Base-by-base conservation (phyloP, 106 monocot genomes). In the Chionographis japonica region DNA sequence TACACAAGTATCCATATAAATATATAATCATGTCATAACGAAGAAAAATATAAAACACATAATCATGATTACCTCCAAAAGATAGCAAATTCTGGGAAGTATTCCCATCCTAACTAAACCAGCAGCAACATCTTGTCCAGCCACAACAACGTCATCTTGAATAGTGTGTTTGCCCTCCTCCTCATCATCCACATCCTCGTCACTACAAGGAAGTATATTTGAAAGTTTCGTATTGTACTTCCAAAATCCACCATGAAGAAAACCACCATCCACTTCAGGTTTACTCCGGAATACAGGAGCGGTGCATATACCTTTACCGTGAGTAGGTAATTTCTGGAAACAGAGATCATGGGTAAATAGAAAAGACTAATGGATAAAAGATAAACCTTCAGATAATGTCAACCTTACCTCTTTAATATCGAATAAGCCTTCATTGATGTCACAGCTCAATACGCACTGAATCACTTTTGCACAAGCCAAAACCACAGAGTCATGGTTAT, bases 231-330 rank as follows among this genome's bases (percentile, higher is more conserved):
- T 79, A 61, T 72, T 98, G 75, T 93, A 98, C 64, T 98, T 98
- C 98, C 98, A 98, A 70, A 85, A 93, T 61, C 98, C 98, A 69
- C 92, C 90, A 60, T 75, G 84, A 83, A 98, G 80, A 83, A 87
- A 93, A 65, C 93, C 89, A 68, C 60, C 54, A 79, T 83, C 68
- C 46, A 83, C 58, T 40, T 93, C 87, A 53, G 92, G 85, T 59
- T 81, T 93, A 61, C 70, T 77, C 38, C 98, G 86, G 79, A 98
- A 90, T 62, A 98, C 77, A 56, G 98, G 92, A 68, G 98, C 89
- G 38, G 83, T 93, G 70, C 63, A 92, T 65, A 80, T 57, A 79
- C 61, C 65, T 57, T 74, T 90, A 60, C 77, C 73, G 65, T 67
- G 52, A 19, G 72, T 19, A 66, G 65, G 58, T 62, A 78, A 69